Evolutionary conservation across 1,284 basidiomycete genomes (phyloP), one percentile per base, ranked within the genome.

Genomic region (Cystobasidium slooffiae): DNA sequence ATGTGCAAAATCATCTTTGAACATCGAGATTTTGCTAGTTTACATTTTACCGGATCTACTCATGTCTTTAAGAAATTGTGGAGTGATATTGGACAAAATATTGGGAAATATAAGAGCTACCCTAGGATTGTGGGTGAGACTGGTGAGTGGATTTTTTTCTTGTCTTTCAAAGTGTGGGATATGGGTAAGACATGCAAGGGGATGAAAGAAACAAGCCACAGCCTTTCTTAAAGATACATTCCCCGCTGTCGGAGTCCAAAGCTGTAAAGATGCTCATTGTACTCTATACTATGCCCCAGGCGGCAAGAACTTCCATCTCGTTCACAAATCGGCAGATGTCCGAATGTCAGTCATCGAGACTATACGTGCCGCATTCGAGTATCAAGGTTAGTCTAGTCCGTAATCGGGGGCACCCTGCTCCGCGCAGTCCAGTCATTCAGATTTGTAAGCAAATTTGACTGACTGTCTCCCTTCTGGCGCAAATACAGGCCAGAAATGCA

Each of bases 1-100:
- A 72, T 80, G 76, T 75, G 75, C 46, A 82, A 90, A 88, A 59
- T 90, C 55, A 61, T 78, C 47, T 80, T 96, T 82, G 86, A 86
- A 69, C 89, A 94, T 85, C 88, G 87, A 46, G 84, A 86, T 75
- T 99, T 99, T 80, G 90, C 93, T 1, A 91, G 90, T 39, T 86
- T 99, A 67, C 94, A 99, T 85, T 99, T 99, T 84, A 99, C 97
- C 0, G 96, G 96, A 61, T 95, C 92, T 81, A 99, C 96, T 10
- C 88, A 89, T 80, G 89, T 99, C 64, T 98, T 97, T 89, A 90
- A 90, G 83, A 88, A 90, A 82, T 88, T 99, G 55, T 99, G 96
- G 96, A 96, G 94, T 85, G 90, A 96, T 82, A 97, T 99, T 80
- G 91, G 91, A 7, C 82, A 84, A 79, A 97, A 98, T 85, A 82